Evolutionary conservation across 2,329 filamentous ascomycete species (phyloP).

Genomic region (Curvularia hawaiiensis): DNA sequence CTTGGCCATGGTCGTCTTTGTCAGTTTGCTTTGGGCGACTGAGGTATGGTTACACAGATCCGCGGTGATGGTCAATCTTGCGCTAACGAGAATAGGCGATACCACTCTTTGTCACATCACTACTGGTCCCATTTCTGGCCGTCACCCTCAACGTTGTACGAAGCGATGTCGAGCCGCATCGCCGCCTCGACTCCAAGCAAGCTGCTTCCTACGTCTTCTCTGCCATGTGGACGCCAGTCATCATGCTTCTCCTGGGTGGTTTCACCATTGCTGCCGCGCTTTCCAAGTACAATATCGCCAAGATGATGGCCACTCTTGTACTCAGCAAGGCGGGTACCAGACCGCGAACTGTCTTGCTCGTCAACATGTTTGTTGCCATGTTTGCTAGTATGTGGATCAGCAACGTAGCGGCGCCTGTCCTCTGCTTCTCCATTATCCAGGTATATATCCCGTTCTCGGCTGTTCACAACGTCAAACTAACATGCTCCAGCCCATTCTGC

Average conservation of each 20-base stretch:
- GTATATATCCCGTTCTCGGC: slow-evolving; percentile 50
- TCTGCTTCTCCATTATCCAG: slow-evolving; percentile 98
- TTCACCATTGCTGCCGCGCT: slow-evolving; percentile 95
- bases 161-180: slow-evolving; percentile 71
- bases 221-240: slow-evolving; percentile 99
- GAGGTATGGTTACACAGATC: slow-evolving; percentile 63
- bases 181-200: slow-evolving; percentile 75
- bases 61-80: neutral
- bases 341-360: slow-evolving; percentile 86
- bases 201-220: slow-evolving; percentile 86
- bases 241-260: slow-evolving; percentile 94
- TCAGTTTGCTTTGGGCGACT: slow-evolving; percentile 94
- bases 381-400: slow-evolving; percentile 99
- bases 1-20: slow-evolving; percentile 88
- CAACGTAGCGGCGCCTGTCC: slow-evolving; percentile 94
- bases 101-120: slow-evolving; percentile 92
- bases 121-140: slow-evolving; percentile 91
- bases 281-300: slow-evolving; percentile 97
- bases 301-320: slow-evolving; percentile 94
- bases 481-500: slow-evolving; percentile 78
- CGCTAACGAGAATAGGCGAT: slow-evolving; percentile 69
- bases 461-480: slow-evolving; percentile 9
- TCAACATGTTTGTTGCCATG: slow-evolving; percentile 98
- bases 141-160: slow-evolving; percentile 86
- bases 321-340: slow-evolving; percentile 94